Evolutionary conservation across 768 basidiomycete genomes (phyloP).

Genomic region (Lentinula raphanica): DNA sequence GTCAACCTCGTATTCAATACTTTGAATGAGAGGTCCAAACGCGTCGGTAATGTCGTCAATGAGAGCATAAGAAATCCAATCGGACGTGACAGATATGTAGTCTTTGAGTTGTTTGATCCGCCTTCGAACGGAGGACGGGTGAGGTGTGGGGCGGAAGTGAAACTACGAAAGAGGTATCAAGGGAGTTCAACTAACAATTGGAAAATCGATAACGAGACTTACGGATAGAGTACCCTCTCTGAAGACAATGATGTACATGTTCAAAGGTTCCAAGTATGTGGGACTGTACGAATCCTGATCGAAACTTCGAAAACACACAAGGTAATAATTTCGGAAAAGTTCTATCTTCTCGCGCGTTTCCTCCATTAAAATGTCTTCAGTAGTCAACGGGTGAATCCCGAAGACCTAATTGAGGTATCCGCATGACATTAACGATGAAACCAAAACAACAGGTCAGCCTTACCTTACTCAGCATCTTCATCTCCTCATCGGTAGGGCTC

Average conservation of each 20-base stretch:
- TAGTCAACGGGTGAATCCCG: conserved; percentile 93
- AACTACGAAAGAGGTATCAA: conserved; percentile 45
- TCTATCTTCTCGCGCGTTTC: conserved; percentile 99
- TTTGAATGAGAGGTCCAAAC: conserved; percentile 96
- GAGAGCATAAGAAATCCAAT: conserved; percentile 99
- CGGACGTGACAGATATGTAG: conserved; percentile 97
- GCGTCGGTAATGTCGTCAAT: conserved; percentile 99
- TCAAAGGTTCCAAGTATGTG: conserved; percentile 94
- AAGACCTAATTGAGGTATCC: conserved; percentile 68
- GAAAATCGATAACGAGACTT: conserved; percentile 19
- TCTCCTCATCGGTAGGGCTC: conserved; percentile 95
- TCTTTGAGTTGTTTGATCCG: conserved; percentile 99
- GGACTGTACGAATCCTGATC: conserved; percentile 98
- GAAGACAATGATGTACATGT: conserved; percentile 99
- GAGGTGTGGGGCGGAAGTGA: conserved; percentile 95
- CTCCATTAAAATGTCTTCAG: conserved; percentile 99
- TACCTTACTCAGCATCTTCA: conserved; percentile 94
- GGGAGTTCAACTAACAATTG: not conserved
- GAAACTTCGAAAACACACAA: conserved; percentile 98
- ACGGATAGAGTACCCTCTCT: conserved; percentile 94
- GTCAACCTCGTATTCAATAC: conserved; percentile 99
- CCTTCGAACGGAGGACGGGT: conserved; percentile 95
- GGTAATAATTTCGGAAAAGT: conserved; percentile 96
- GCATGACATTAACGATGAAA: conserved; percentile 8
- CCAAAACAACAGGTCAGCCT: conserved; percentile 10